These are phyloP conservation scores for Paramecium caudatum DNA, from an alignment of 73 alveolate species.

Conservation along the genomic window DNA sequence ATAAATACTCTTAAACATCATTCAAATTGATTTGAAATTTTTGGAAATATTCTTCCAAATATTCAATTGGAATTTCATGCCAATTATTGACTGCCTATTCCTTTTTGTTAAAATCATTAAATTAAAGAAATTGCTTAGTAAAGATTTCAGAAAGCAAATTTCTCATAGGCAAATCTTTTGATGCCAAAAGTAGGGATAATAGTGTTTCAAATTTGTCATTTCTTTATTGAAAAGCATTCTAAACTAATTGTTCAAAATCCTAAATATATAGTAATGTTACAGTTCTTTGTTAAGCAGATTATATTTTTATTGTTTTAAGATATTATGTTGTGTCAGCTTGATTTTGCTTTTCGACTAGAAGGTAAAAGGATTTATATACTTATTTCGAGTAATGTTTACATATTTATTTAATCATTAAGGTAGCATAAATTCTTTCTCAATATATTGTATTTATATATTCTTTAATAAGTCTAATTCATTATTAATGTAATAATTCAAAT, in stretches of 20 bases:
- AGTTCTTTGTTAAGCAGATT: background rate
- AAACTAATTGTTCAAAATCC: background rate
- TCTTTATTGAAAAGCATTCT: background rate
- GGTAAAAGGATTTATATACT: background rate
- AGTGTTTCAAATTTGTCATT: background rate
- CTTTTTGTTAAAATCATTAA: background rate
- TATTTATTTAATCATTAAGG: conserved; percentile 15
- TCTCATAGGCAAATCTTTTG: background rate
- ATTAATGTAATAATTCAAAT: background rate
- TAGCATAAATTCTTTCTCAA: background rate
- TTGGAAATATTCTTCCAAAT: background rate
- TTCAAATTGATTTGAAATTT: background rate
- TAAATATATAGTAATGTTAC: background rate
- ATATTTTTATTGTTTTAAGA: background rate
- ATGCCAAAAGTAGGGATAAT: background rate
- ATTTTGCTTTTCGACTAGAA: background rate
- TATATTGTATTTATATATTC: background rate
- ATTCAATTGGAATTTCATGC: conserved; percentile 36
- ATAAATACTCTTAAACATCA: background rate
- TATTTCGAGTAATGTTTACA: conserved; percentile 6
- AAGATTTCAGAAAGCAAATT: background rate
- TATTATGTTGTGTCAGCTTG: background rate
- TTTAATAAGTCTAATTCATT: background rate
- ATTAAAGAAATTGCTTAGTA: background rate
- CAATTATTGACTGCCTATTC: background rate